Percentiles rank a stretch among this genome's conserved stretches.
Evolutionary conservation across 495 filamentous ascomycete genomes (phyloP).

Genomic region (Choiromyces venosus): DNA sequence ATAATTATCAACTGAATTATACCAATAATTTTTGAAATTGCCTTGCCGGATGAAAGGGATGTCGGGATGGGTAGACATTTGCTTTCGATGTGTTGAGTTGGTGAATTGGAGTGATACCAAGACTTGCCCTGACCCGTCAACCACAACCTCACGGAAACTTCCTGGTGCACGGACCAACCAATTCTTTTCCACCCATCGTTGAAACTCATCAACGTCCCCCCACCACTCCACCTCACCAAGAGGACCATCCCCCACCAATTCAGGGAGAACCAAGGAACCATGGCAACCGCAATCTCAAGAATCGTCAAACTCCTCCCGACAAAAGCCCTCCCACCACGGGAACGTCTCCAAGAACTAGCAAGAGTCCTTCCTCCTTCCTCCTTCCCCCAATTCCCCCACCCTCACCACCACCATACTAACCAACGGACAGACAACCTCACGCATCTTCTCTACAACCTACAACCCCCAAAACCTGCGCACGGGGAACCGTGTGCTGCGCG

Average conservation of each 20-base stretch:
- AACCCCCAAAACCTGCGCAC: slow-evolving; percentile 75
- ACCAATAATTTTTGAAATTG: neutral
- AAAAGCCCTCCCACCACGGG: slow-evolving; percentile 13
- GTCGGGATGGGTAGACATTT: neutral
- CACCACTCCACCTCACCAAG: slow-evolving; percentile 10
- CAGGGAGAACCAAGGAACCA: slow-evolving; percentile 17
- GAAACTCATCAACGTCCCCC: slow-evolving; percentile 9
- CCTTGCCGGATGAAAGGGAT: neutral
- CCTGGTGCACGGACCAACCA: slow-evolving; percentile 6
- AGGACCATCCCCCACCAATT: no score
- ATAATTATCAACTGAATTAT: neutral
- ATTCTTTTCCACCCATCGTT: slow-evolving; percentile 3
- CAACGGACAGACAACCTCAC: slow-evolving; percentile 66
- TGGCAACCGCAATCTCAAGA: slow-evolving; percentile 1
- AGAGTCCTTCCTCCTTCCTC: slow-evolving; percentile 21
- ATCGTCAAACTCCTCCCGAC: slow-evolving; percentile 3
- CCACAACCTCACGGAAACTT: slow-evolving; percentile 1
- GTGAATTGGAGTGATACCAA: neutral
- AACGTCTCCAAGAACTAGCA: slow-evolving; percentile 34
- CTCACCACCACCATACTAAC: slow-evolving; percentile 17
- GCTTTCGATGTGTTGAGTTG: neutral
- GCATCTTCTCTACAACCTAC: slow-evolving; percentile 83
- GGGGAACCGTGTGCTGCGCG: slow-evolving; percentile 82
- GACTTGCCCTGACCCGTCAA: neutral
- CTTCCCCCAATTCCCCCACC: slow-evolving; percentile 16